Evolutionary conservation across 805 yeast genomes (phyloP).

Genomic region (Vanderwaltozyma yarrowii): DNA sequence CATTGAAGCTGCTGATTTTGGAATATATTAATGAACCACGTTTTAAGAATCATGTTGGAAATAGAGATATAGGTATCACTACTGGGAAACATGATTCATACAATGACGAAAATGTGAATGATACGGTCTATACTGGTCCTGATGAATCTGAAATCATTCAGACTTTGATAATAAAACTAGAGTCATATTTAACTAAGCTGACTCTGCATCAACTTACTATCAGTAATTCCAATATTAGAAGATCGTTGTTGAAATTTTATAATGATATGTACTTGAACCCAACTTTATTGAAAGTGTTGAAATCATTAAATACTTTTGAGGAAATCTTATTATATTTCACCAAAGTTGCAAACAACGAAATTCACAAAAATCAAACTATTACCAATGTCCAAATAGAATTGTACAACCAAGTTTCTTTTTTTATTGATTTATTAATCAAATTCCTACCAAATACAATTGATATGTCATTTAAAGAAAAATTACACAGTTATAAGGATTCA

Average conservation of each 20-base stretch:
- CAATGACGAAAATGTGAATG: not conserved
- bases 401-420: conserved; percentile 16
- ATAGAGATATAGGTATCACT: too few relatives aligned
- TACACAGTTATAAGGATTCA: conserved; percentile 31
- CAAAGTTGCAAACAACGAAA: conserved; percentile 42
- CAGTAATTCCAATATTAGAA: conserved; percentile 37
- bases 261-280: conserved; percentile 46
- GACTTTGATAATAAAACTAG: conserved; percentile 29
- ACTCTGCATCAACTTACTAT: conserved; percentile 35
- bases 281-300: conserved; percentile 17
- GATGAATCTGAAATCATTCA: conserved; percentile 31
- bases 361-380: conserved; percentile 30
- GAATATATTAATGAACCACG: conserved; percentile 59
- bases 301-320: conserved; percentile 28
- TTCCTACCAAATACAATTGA: conserved; percentile 10
- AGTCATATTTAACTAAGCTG: conserved; percentile 33
- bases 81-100: too few relatives aligned
- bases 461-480: conserved; percentile 27
- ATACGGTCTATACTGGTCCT: not conserved
- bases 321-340: conserved; percentile 45
- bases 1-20: conserved; percentile 45
- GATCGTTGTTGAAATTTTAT: conserved; percentile 53
- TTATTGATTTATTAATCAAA: conserved; percentile 15
- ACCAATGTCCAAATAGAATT: conserved; percentile 18
- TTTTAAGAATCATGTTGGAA: too few relatives aligned